Evolutionary conservation across 1,284 basidiomycete genomes (phyloP).

Genomic region (Leccinum pallidistipes): DNA sequence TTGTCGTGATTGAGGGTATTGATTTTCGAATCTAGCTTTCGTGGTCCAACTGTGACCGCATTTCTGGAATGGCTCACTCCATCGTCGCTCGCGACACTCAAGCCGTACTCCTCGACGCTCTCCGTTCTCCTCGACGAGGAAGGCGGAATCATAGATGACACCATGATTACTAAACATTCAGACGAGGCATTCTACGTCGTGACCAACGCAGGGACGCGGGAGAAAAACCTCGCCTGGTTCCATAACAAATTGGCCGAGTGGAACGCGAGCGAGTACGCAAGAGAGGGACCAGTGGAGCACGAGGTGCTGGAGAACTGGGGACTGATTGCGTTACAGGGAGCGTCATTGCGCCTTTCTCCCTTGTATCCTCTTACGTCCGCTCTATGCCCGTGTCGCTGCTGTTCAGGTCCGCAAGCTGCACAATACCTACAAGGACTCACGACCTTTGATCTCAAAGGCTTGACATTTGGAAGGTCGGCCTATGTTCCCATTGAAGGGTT

Average conservation of each 20-base stretch:
- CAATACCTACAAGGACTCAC: constrained; percentile 76
- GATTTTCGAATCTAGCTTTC: constrained; percentile 45
- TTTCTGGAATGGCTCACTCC: constrained; percentile 89
- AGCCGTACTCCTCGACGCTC: constrained; percentile 74
- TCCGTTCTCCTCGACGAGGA: constrained; percentile 87
- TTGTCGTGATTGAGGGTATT: background rate
- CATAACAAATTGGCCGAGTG: constrained; percentile 66
- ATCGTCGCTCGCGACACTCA: constrained; percentile 70
- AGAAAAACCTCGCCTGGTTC: constrained; percentile 84
- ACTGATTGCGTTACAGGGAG: constrained; percentile 87
- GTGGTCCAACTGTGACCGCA: constrained; percentile 66
- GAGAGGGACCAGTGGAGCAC: constrained; percentile 69
- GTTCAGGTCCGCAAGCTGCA: constrained; percentile 80
- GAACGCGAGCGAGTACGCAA: constrained; percentile 58
- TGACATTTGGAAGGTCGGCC: constrained; percentile 82
- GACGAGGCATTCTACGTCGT: constrained; percentile 90
- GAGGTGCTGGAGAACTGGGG: constrained; percentile 87
- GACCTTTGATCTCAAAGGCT: constrained; percentile 65
- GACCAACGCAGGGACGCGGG: constrained; percentile 90
- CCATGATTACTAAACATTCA: constrained; percentile 82
- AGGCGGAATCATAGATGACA: constrained; percentile 97
- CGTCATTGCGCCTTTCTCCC: constrained; percentile 9
- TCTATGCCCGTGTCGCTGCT: background rate
- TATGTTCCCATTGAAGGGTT: constrained; percentile 78
- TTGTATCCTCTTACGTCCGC: background rate